Conservation (phyloP, 1,284 basidiomycete species). For the Cutaneotrichosporon spelunceum region DNA sequence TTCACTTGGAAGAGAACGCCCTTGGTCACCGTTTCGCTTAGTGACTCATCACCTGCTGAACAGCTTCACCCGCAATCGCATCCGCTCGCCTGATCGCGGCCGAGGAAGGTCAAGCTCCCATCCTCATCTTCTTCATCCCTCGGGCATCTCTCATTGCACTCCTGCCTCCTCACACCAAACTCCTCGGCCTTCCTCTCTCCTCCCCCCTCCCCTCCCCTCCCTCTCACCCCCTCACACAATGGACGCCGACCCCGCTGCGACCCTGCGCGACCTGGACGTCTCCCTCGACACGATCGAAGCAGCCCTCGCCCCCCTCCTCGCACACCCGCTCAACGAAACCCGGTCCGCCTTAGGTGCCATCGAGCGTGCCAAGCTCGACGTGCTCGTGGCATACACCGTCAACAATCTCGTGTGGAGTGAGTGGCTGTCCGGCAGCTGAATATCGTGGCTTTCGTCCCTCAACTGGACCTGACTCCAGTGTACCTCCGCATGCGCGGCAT, state of each 20-base stretch:
- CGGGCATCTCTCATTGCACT: no score
- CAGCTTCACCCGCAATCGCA: no score
- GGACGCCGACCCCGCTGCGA: conserved; percentile 17
- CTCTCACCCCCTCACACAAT: not conserved
- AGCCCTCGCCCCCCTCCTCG: conserved; percentile 19
- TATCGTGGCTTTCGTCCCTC: no score
- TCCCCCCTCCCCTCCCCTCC: not conserved
- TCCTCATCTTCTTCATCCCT: no score
- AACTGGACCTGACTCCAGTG: conserved; percentile 28
- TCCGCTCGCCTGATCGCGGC: no score
- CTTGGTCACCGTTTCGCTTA: no score
- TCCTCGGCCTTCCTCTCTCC: not conserved
- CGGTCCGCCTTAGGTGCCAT: conserved; percentile 15
- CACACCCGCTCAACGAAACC: conserved; percentile 11
- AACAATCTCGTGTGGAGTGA: conserved; percentile 49
- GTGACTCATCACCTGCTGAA: no score
- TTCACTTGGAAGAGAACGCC: no score
- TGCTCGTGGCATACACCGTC: conserved; percentile 40
- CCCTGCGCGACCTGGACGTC: conserved; percentile 12
- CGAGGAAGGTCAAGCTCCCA: no score
- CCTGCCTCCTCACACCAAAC: no score
- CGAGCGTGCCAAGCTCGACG: conserved; percentile 44
- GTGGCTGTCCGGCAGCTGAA: no score
- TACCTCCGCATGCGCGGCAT: conserved; percentile 47
- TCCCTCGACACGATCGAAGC: conserved; percentile 20